Conservation (phyloP, 2,329 filamentous ascomycete species). For the Penicillium sp. region DNA sequence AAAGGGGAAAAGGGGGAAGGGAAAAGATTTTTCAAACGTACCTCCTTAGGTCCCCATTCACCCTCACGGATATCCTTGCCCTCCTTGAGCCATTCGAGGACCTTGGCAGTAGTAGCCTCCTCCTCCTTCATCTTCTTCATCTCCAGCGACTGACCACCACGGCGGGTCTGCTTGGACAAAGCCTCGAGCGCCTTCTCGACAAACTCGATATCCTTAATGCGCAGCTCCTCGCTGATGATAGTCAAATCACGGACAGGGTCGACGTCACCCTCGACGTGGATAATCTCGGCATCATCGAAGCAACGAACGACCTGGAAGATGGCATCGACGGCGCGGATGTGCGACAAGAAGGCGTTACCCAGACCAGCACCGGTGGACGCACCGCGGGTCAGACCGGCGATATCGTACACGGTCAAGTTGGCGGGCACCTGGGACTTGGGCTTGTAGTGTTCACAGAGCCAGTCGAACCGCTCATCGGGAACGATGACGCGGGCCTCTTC, state of each 20-base stretch:
- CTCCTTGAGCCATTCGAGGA: constrained; percentile 77
- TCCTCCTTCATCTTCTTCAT: constrained; percentile 98
- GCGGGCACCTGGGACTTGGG: constrained; percentile 97
- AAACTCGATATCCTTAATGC: constrained; percentile 98
- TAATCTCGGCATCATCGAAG: constrained; percentile 99
- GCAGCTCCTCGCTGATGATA: constrained; percentile 95
- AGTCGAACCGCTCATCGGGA: constrained; percentile 93
- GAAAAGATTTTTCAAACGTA: constrained; percentile 48
- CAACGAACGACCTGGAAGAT: constrained; percentile 97
- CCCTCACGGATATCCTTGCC: constrained; percentile 94
- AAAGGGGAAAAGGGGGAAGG: constrained; percentile 21
- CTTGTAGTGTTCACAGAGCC: constrained; percentile 94
- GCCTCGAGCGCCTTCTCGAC: constrained; percentile 91
- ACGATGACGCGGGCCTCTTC: constrained; percentile 98
- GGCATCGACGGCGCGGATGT: constrained; percentile 96
- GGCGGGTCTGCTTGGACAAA: constrained; percentile 89
- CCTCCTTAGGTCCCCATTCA: constrained; percentile 91
- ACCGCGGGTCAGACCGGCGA: constrained; percentile 92
- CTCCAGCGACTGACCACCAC: constrained; percentile 93
- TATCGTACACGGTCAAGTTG: constrained; percentile 97
- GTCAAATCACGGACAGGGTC: constrained; percentile 91
- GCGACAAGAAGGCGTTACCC: constrained; percentile 96
- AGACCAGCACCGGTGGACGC: constrained; percentile 97
- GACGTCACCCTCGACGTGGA: constrained; percentile 98
- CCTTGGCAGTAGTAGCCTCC: constrained; percentile 88